Evolutionary conservation across 2,329 filamentous ascomycete genomes (phyloP).

Genomic region (Alternaria metachromatica): DNA sequence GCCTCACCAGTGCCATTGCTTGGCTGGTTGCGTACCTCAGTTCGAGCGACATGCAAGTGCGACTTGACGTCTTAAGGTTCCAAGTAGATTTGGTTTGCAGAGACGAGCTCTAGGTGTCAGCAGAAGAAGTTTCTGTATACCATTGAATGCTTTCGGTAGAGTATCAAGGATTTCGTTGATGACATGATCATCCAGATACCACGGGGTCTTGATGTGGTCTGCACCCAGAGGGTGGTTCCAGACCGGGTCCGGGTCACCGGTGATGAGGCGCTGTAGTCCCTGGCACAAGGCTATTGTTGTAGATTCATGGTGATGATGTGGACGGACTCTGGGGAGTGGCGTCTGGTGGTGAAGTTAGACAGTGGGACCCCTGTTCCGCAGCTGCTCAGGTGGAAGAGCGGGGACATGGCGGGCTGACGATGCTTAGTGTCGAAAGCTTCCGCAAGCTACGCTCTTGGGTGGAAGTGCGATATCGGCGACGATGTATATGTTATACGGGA

Average conservation of each 20-base stretch:
- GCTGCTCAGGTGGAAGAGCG: slow-evolving; percentile 1
- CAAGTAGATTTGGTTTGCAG: neutral
- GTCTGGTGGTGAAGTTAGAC: slow-evolving; percentile 15
- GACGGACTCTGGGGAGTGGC: slow-evolving; percentile 20
- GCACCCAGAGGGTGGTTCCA: slow-evolving; percentile 13
- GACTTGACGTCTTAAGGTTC: neutral
- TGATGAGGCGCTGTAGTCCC: slow-evolving; percentile 4
- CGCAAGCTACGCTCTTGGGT: neutral
- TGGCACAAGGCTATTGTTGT: slow-evolving; percentile 7
- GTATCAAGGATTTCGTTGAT: neutral
- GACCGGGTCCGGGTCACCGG: slow-evolving; percentile 13
- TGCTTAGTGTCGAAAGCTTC: slow-evolving; percentile 5
- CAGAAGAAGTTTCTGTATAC: neutral
- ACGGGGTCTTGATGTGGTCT: slow-evolving; percentile 7
- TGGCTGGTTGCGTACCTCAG: slow-evolving; percentile 25
- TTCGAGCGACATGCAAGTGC: neutral
- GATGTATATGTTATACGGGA: neutral
- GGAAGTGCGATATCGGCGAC: neutral
- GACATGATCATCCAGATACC: neutral
- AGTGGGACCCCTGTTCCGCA: neutral
- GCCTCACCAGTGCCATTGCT: slow-evolving; percentile 24
- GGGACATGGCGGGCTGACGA: slow-evolving; percentile 4
- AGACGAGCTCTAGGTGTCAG: too few species aligned
- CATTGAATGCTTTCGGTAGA: neutral
- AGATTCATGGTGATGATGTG: slow-evolving; percentile 10